These are phyloP conservation scores for Gremmenia infestans DNA, from an alignment of 2,329 filamentous ascomycete species.

Conservation along the genomic window DNA sequence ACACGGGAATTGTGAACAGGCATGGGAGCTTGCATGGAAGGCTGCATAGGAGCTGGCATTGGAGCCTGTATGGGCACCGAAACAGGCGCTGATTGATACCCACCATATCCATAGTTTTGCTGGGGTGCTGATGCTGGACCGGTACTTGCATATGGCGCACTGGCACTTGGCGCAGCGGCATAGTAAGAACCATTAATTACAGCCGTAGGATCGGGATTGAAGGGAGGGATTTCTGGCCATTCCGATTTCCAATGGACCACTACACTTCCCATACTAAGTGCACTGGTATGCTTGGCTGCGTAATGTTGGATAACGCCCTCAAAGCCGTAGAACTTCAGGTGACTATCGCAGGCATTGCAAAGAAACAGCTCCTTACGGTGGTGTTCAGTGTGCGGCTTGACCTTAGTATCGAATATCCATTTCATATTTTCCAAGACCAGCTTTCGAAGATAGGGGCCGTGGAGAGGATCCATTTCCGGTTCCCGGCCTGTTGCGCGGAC, in stretches of 20 bases:
- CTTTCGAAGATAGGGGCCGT: constrained; percentile 53
- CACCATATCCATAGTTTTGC: constrained; percentile 33
- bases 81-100: constrained; percentile 26
- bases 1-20: constrained; percentile 20
- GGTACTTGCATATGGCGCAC: constrained; percentile 29
- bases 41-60: constrained; percentile 13
- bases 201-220: constrained; percentile 53
- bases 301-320: constrained; percentile 79
- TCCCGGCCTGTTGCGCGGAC: constrained; percentile 42
- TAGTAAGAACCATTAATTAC: constrained; percentile 33
- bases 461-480: constrained; percentile 43
- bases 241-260: constrained; percentile 76
- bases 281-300: constrained; percentile 72
- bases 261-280: constrained; percentile 64
- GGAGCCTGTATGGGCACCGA: constrained; percentile 18
- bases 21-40: constrained; percentile 5
- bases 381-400: constrained; percentile 63
- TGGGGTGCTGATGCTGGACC: constrained; percentile 28
- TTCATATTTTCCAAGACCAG: constrained; percentile 82
- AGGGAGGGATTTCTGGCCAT: constrained; percentile 73
- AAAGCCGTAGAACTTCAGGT: constrained; percentile 66
- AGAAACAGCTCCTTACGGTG: constrained; percentile 69
- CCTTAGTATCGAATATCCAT: constrained; percentile 74
- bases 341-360: constrained; percentile 63
- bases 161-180: constrained; percentile 29